A percentile compares a stretch with the other conserved stretches of the same genome.
Evolutionary conservation across 495 filamentous ascomycete species (phyloP).

Genomic region (Aspergillus panamensis): DNA sequence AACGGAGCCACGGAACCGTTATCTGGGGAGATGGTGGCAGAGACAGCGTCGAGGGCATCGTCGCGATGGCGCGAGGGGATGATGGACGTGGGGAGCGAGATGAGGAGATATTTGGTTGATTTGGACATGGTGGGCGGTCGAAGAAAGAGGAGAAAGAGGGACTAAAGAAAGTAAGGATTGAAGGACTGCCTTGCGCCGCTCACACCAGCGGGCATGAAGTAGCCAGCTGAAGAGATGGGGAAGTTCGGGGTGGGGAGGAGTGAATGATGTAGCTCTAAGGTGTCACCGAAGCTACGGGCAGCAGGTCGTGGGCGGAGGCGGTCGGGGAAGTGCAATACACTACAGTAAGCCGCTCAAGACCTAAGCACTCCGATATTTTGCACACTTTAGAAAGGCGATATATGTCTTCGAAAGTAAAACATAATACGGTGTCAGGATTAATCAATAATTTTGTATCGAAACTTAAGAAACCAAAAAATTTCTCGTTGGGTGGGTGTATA

Average conservation of each 20-base stretch:
- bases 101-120: conserved; percentile 61
- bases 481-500: background rate
- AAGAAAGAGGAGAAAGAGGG: conserved; percentile 2
- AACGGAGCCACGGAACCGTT: conserved; percentile 76
- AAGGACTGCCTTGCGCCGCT: conserved; percentile 6
- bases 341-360: background rate
- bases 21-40: conserved; percentile 66
- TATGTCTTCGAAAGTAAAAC: too few species aligned
- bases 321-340: conserved; percentile 7
- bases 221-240: conserved; percentile 3
- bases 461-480: background rate
- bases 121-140: conserved; percentile 51
- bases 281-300: conserved; percentile 18
- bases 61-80: conserved; percentile 67
- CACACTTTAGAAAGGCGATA: background rate
- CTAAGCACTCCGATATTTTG: background rate
- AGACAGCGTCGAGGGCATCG: conserved; percentile 73
- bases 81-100: conserved; percentile 74
- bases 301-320: conserved; percentile 16
- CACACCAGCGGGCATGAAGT: conserved; percentile 21
- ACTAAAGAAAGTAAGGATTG: background rate
- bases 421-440: too few species aligned
- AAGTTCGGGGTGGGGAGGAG: conserved; percentile 6
- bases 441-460: too few species aligned
- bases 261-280: conserved; percentile 14